These are phyloP conservation scores for Solanum phureja DNA, from an alignment of 257 asterid species.

Conservation along the genomic window DNA sequence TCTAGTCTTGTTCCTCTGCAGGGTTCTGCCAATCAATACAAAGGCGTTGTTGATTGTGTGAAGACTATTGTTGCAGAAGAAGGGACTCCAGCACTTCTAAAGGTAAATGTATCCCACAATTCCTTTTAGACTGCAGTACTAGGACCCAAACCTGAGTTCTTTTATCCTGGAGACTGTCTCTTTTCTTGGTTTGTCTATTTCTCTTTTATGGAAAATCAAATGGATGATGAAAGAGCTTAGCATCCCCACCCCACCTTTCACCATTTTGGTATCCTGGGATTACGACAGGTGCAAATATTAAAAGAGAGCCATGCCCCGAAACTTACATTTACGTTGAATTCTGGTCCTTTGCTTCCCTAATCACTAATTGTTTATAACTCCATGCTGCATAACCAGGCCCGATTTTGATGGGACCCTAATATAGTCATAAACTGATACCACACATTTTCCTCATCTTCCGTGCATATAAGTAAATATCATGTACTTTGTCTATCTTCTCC, in stretches of 20 bases:
- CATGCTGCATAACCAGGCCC: not conserved
- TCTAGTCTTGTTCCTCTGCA: constrained; percentile 21
- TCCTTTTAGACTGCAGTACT: not conserved
- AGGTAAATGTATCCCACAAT: constrained; percentile 29
- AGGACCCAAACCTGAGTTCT: not conserved
- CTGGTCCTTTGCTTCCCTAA: not conserved
- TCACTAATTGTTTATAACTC: not conserved
- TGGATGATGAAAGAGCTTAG: not conserved
- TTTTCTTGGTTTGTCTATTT: not conserved
- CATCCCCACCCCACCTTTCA: not conserved
- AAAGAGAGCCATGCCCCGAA: not conserved
- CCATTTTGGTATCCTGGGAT: not conserved
- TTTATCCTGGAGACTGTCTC: not conserved
- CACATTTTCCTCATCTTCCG: not conserved
- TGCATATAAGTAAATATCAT: not conserved
- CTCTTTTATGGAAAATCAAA: not conserved
- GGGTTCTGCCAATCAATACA: constrained; percentile 86
- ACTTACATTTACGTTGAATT: not conserved
- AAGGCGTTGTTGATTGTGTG: constrained; percentile 68
- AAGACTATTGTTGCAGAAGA: constrained; percentile 79
- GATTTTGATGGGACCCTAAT: not conserved
- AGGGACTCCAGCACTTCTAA: constrained; percentile 70
- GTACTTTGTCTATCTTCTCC: not conserved
- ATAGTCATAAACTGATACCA: not conserved
- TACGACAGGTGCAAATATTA: not conserved